phyloP scores from a whole-genome alignment of 345 rosid species.

The Diplotaxis tenuifolia region DNA sequence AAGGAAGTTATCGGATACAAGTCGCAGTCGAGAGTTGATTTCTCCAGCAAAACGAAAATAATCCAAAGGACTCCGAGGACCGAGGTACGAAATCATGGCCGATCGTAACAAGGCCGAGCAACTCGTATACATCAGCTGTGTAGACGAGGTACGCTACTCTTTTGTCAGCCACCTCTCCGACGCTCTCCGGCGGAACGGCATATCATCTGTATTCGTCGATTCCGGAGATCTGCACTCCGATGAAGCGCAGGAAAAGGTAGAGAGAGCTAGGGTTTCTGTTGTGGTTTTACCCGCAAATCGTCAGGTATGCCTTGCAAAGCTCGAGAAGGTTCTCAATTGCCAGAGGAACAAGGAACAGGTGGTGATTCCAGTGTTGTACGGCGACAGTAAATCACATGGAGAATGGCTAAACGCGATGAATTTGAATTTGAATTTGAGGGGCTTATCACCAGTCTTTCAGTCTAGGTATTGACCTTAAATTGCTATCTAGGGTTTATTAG shows the following conservation, averaged over 20 bases:
- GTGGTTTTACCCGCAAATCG: not conserved
- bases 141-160: not conserved
- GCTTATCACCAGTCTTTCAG: not conserved
- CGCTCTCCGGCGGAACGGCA: not conserved
- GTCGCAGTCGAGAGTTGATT: too few species aligned
- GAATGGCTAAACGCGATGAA: not conserved
- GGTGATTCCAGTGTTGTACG: not conserved
- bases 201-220: not conserved
- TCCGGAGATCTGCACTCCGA: not conserved
- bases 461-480: not conserved
- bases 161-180: conserved; percentile 1
- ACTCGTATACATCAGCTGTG: not conserved
- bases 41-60: too few species aligned
- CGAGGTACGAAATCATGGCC: not conserved
- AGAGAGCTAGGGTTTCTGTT: not conserved
- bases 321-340: not conserved
- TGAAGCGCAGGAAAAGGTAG: not conserved
- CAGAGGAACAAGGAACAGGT: not conserved
- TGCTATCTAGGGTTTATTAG: too few species aligned
- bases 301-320: not conserved
- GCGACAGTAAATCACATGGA: not conserved
- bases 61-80: not conserved
- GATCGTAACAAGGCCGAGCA: not conserved
- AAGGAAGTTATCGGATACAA: too few species aligned
- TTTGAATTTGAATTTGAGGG: not conserved